A percentile compares a stretch with the other conserved stretches of the same genome.
Conservation (phyloP, 2,329 filamentous ascomycete species). For the Aspergillus costaricaensis region DNA sequence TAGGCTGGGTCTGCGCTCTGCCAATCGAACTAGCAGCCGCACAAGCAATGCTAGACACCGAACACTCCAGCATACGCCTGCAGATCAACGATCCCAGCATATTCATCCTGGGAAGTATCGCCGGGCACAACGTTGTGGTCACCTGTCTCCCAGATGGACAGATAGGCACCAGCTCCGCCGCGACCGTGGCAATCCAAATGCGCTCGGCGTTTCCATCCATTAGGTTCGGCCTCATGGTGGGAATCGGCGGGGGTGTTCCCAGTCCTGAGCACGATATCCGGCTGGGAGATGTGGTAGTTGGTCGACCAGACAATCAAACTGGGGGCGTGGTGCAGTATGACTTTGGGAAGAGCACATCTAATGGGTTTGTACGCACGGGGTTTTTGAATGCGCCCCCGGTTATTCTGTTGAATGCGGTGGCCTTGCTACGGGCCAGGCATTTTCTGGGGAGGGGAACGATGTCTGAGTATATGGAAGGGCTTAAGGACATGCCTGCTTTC, state of each 20-base stretch:
- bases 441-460: background rate
- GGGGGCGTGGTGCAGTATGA: conserved; percentile 16
- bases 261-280: conserved; percentile 1
- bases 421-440: background rate
- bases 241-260: conserved; percentile 14
- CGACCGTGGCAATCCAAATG: conserved; percentile 11
- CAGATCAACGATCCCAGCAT: conserved; percentile 7
- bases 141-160: conserved; percentile 4
- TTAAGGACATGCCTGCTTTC: background rate
- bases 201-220: conserved; percentile 9
- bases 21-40: conserved; percentile 10
- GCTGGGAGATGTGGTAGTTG: conserved; percentile 13
- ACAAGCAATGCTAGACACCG: conserved; percentile 10
- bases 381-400: conserved; percentile 8
- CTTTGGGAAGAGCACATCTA: conserved; percentile 8
- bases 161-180: conserved; percentile 9
- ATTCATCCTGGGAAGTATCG: conserved; percentile 7
- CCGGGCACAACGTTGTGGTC: conserved; percentile 12
- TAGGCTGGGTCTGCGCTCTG: conserved; percentile 14
- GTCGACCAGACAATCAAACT: background rate
- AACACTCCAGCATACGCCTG: background rate
- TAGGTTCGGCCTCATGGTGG: conserved; percentile 13
- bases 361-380: conserved; percentile 5
- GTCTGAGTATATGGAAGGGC: background rate
- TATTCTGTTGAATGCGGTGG: background rate